A percentile compares a stretch with the other conserved stretches of the same genome.
Evolutionary conservation across 139 green algal genomes (phyloP).

Genomic region (Choricystis sp.): DNA sequence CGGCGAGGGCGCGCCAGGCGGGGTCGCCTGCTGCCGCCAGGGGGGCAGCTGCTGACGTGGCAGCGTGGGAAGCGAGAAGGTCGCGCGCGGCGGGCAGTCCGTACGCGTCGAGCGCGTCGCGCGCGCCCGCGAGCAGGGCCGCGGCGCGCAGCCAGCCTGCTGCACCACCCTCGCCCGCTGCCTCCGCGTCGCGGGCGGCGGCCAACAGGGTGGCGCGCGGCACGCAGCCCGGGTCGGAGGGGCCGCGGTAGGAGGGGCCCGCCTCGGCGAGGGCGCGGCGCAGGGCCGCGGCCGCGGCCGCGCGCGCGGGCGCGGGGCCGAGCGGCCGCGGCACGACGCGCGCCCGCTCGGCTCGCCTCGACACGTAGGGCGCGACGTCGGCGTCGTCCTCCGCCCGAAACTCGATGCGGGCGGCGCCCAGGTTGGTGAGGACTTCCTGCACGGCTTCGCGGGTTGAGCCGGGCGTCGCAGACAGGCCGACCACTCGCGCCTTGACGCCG

Average conservation of each 20-base stretch:
- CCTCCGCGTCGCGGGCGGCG: no score
- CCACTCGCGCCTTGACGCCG: slow-evolving; percentile 44
- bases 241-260: neutral
- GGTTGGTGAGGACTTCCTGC: slow-evolving; percentile 15
- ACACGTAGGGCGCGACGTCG: neutral
- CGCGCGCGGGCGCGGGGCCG: neutral
- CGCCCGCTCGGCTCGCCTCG: neutral
- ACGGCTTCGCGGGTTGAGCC: slow-evolving; percentile 38
- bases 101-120: neutral
- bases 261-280: neutral
- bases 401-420: neutral
- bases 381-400: neutral
- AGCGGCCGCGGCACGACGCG: neutral
- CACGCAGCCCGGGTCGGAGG: neutral
- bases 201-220: no score
- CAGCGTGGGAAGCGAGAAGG: neutral
- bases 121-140: neutral
- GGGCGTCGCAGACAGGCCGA: slow-evolving; percentile 82
- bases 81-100: neutral
- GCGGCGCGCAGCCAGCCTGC: neutral
- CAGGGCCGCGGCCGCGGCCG: neutral
- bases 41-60: no score
- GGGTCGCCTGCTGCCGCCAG: neutral
- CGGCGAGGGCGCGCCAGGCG: neutral
- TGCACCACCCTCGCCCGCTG: neutral